Base-by-base conservation (phyloP, 208 protist genomes). In the Herpetomonas samuelpessoai region DNA sequence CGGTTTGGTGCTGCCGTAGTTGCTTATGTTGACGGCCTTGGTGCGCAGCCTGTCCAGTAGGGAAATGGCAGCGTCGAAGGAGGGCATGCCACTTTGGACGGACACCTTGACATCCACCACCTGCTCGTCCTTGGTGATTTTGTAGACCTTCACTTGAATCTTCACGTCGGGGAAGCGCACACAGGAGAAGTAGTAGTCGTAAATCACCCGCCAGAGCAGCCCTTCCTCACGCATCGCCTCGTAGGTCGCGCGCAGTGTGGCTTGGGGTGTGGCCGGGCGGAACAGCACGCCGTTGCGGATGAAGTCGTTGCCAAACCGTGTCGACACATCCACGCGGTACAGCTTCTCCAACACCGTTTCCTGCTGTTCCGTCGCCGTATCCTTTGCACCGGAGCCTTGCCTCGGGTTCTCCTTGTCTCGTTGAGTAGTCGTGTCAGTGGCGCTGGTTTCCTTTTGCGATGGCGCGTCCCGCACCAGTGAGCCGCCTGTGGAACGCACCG, bases 241-340 rank as follows among this genome's bases (percentile, higher is more conserved):
- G 68, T 93, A 93, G 24, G 88, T 69, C 52, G 74, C 57, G 19
- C 25, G 46, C 18, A 93, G 60, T 19, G 81, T 89, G 18, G 62
- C 58, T 9, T 62, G 57, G 1, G 73, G 53, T 3, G 71, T 68
- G 41, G 54, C 67, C 10, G 51, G 22, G 7, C 64, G 49, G 62
- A 93, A 93, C n/a, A 76, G 61, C 2, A 93, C 76, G 2, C 87
- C 87, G 68, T 93, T 86, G 47, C 81, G 83, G 14, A 93, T 81
- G 57, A 85, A 93, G 51, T 91, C 79, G 69, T 87, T 89, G 45
- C 87, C 87, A 51, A 91, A 89, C 41, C 81, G 80, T 4, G 83
- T 71, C 0, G 74, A 68, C 9, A 65, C 60, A 46, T 83, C 76
- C 18, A 71, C 78, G 2, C 81, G 75, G 54, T 86, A 82, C 54